Conservation (phyloP, 192 early-diverging fungal species). For the Tieghemiomyces parasiticus region DNA sequence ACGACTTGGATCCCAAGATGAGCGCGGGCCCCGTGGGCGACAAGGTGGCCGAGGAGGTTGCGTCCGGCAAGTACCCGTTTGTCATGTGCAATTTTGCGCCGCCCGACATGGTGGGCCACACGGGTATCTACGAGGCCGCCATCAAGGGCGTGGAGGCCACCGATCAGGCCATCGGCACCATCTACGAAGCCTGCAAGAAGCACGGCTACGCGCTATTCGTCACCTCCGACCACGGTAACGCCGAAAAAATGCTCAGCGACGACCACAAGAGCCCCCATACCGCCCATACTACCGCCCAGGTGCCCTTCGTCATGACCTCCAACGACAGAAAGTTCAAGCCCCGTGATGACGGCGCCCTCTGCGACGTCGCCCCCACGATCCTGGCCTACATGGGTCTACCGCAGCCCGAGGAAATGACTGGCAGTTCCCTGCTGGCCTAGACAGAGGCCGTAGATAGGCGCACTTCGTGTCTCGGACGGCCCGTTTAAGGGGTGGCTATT, state of each 20-base stretch:
- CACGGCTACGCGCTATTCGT: slow-evolving; percentile 85
- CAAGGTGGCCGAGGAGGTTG: slow-evolving; percentile 75
- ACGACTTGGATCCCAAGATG: slow-evolving; percentile 96
- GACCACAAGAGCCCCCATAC: slow-evolving; percentile 87
- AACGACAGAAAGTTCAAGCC: slow-evolving; percentile 34
- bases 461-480: no score
- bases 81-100: slow-evolving; percentile 99
- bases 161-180: slow-evolving; percentile 84
- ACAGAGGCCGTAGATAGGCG: no score
- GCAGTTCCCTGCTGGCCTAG: slow-evolving; percentile 43
- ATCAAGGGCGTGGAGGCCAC: slow-evolving; percentile 85
- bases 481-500: no score
- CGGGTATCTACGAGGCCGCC: slow-evolving; percentile 86
- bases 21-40: slow-evolving; percentile 74
- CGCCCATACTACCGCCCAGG: slow-evolving; percentile 80
- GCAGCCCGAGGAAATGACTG: slow-evolving; percentile 93
- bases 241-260: slow-evolving; percentile 91
- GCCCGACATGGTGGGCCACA: slow-evolving; percentile 97
- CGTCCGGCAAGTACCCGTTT: slow-evolving; percentile 66
- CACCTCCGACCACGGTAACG: slow-evolving; percentile 98
- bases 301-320: slow-evolving; percentile 82
- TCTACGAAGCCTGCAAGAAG: slow-evolving; percentile 83
- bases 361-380: slow-evolving; percentile 95
- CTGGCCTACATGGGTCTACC: slow-evolving; percentile 82
- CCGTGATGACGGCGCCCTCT: slow-evolving; percentile 45